Evolutionary conservation across 2,329 filamentous ascomycete species (phyloP), one percentile per base, ranked within the genome.

Genomic region (Verticillium nubilum): DNA sequence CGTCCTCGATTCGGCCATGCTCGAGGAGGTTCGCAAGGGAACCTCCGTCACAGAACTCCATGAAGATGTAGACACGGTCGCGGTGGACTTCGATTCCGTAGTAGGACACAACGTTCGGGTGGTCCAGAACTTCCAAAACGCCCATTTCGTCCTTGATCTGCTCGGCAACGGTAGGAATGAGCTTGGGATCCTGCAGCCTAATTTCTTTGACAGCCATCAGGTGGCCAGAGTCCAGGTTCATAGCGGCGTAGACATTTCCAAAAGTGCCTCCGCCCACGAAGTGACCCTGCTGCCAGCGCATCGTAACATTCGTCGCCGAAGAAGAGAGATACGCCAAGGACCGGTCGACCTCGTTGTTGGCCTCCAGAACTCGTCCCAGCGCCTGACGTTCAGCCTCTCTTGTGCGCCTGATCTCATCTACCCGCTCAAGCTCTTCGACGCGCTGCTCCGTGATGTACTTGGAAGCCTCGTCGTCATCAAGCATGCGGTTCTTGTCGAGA

Each of bases 41-140:
- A 23, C 95, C 95, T 57, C 95, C 94, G 4, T 92, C 96, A 74
- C 95, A 99, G 75, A 96, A 98, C 74, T 99, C 95, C 95, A 99
- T 99, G 73, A 99, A 99, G 66, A 99, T 97, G 75, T 98, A 99
- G n/a, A 99, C 95, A 71, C 97, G 95, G 80, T 99, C 95, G 63
- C 95, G 86, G 75, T 99, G 95, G 2, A 97, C 95, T 74, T 99
- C 95, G 69, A 99, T 98, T 60, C 95, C 95, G 70, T 95, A 95
- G 75, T 99, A 99, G 10, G 92, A 94, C 25, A 99, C 96, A 62
- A 99, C 91, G 71, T 99, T 99, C 25, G 95, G 95, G 71, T 99
- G 95, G 69, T 99, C 93, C 53, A 99, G 83, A 1, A 97, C 90
- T 74, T 98, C 94, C 55, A 99, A 79, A 5, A 99, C 94, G 57